A percentile compares a stretch with the other conserved stretches of the same genome.
Evolutionary conservation across 1,284 basidiomycete species (phyloP).

Genomic region (Ustilago nuda): DNA sequence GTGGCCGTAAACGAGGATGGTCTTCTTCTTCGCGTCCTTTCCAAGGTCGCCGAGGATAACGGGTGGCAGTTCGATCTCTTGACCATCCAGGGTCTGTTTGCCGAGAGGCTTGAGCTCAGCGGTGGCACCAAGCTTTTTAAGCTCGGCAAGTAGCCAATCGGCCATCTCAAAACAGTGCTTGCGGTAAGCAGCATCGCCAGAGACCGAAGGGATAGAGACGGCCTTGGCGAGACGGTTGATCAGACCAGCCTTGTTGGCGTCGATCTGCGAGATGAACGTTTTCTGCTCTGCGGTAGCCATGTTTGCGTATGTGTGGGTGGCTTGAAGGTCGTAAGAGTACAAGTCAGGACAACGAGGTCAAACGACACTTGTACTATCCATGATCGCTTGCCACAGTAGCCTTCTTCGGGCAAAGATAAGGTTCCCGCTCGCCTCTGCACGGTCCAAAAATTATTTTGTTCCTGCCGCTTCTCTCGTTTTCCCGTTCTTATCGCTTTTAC

Average conservation of each 20-base stretch:
- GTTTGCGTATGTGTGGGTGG: conserved; percentile 5
- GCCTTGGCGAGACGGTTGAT: conserved; percentile 64
- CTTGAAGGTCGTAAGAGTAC: background rate
- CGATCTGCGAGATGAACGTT: conserved; percentile 64
- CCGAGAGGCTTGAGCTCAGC: conserved; percentile 72
- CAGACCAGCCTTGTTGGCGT: conserved; percentile 60
- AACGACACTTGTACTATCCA: background rate
- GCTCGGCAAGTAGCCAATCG: conserved; percentile 63
- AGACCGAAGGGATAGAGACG: conserved; percentile 67
- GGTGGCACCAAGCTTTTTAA: conserved; percentile 62
- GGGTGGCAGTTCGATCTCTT: conserved; percentile 82
- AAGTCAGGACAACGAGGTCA: background rate
- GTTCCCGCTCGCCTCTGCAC: conserved; percentile 2
- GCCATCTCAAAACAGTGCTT: conserved; percentile 66
- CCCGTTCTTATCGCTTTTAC: conserved; percentile 10
- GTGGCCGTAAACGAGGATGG: conserved; percentile 84
- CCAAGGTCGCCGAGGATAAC: conserved; percentile 82
- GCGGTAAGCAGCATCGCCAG: conserved; percentile 67
- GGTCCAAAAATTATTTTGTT: conserved; percentile 11
- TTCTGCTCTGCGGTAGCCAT: conserved; percentile 54
- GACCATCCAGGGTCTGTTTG: conserved; percentile 83
- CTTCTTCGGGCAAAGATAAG: conserved; percentile 16
- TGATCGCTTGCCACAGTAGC: background rate
- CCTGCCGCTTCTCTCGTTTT: conserved; percentile 11
- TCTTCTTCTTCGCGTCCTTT: conserved; percentile 86